Conservation (phyloP, 495 filamentous ascomycete species). For the Pseudomonodictys pantanalensis region DNA sequence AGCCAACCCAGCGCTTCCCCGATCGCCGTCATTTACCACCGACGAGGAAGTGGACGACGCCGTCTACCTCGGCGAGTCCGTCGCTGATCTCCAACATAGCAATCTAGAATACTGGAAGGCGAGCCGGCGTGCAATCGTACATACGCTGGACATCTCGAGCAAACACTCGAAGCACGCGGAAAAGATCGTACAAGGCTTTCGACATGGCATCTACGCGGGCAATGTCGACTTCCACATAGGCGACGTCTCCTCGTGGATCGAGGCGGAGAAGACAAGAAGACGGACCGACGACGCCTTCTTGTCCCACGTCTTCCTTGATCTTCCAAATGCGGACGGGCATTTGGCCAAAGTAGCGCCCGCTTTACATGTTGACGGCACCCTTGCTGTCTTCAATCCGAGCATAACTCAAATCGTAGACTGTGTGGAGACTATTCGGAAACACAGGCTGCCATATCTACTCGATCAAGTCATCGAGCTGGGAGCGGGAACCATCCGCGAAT, state of each 20-base stretch:
- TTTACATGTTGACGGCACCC: slow-evolving; percentile 58
- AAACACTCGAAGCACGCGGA: slow-evolving; percentile 60
- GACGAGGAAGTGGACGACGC: slow-evolving; percentile 25
- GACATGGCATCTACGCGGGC: slow-evolving; percentile 62
- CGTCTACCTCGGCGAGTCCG: slow-evolving; percentile 22
- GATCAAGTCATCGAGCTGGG: slow-evolving; percentile 68
- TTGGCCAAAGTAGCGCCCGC: slow-evolving; percentile 56
- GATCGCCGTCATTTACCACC: slow-evolving; percentile 8
- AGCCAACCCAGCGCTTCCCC: slow-evolving; percentile 54
- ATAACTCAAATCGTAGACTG: slow-evolving; percentile 71
- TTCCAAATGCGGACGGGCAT: slow-evolving; percentile 59
- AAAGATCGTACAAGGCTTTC: slow-evolving; percentile 60
- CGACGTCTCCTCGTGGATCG: slow-evolving; percentile 61
- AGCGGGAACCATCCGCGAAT: slow-evolving; percentile 55
- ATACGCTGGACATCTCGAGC: slow-evolving; percentile 63
- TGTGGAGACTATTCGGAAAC: slow-evolving; percentile 51
- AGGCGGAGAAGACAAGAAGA: slow-evolving; percentile 34
- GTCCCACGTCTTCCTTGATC: slow-evolving; percentile 65
- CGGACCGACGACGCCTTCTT: slow-evolving; percentile 54
- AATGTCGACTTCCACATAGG: slow-evolving; percentile 71
- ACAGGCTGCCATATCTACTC: slow-evolving; percentile 54
- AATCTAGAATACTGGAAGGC: slow-evolving; percentile 45
- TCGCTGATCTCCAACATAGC: slow-evolving; percentile 18
- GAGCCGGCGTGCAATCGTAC: slow-evolving; percentile 62
- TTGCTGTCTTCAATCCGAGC: slow-evolving; percentile 70